Conservation (phyloP, 805 yeast genomes). For the Phaffomyces opuntiae region DNA sequence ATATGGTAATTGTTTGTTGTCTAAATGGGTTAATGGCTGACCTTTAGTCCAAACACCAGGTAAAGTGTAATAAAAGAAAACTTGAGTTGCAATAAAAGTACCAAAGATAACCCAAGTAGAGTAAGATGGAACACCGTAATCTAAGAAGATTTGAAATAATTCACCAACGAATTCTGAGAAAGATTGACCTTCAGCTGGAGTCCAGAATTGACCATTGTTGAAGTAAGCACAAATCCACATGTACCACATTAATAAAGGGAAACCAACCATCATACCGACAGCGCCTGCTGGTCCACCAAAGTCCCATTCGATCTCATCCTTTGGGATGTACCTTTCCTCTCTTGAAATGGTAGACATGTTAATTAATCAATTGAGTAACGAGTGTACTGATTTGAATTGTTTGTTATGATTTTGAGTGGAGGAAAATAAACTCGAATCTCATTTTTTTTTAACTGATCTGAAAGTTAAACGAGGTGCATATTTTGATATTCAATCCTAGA, state of each 20-base stretch:
- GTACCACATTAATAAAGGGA: constrained; percentile 91
- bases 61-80: constrained; percentile 65
- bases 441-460: too few species aligned
- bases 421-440: too few species aligned
- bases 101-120: constrained; percentile 67
- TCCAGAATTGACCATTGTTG: constrained; percentile 66
- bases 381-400: background rate
- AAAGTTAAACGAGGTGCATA: too few species aligned
- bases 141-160: constrained; percentile 37
- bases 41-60: constrained; percentile 97
- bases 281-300: constrained; percentile 94
- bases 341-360: constrained; percentile 1
- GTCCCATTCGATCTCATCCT: constrained; percentile 66
- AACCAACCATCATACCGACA: constrained; percentile 83
- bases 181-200: constrained; percentile 52
- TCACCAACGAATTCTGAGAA: constrained; percentile 36
- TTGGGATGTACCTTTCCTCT: constrained; percentile 29
- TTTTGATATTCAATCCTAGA: too few species aligned
- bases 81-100: constrained; percentile 63
- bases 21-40: constrained; percentile 78
- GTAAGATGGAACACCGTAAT: constrained; percentile 51
- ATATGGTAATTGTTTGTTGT: constrained; percentile 79
- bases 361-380: background rate
- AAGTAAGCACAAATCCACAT: constrained; percentile 90
- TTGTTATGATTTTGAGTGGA: too few species aligned